Percentiles rank a stretch among this genome's conserved stretches.
These are phyloP conservation scores for Tylopilus sp. DNA, from an alignment of 768 basidiomycete species.

Conservation along the genomic window DNA sequence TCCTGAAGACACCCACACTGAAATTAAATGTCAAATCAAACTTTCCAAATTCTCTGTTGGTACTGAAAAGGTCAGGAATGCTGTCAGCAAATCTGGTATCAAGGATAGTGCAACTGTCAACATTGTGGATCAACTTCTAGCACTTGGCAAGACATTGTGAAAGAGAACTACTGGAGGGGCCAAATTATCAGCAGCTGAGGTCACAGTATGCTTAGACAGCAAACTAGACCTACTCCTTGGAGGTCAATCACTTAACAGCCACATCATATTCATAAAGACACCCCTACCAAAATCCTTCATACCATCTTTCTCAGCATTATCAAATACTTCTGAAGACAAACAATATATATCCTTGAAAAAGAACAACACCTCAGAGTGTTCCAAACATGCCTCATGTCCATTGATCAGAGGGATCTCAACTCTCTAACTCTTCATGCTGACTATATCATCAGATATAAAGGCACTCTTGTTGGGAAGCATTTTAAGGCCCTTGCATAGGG, in stretches of 20 bases:
- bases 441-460: neutral
- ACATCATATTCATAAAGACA: slow-evolving; percentile 29
- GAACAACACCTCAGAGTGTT: neutral
- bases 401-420: neutral
- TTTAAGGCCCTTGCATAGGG: neutral
- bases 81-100: slow-evolving; percentile 36
- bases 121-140: slow-evolving; percentile 30
- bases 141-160: slow-evolving; percentile 22
- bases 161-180: slow-evolving; percentile 4
- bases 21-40: slow-evolving; percentile 7
- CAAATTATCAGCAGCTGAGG: neutral
- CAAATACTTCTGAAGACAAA: neutral
- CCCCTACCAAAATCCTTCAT: neutral
- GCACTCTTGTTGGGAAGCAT: neutral
- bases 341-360: slow-evolving; percentile 1
- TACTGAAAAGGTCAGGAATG: slow-evolving; percentile 6
- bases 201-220: neutral
- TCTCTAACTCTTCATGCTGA: neutral
- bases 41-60: slow-evolving; percentile 4
- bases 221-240: slow-evolving; percentile 3
- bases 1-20: neutral
- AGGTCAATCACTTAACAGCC: slow-evolving; percentile 2
- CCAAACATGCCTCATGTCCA: neutral
- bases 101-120: slow-evolving; percentile 30
- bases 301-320: neutral